Conservation (phyloP, 2,329 filamentous ascomycete genomes). For the Amylocarpus encephaloides region DNA sequence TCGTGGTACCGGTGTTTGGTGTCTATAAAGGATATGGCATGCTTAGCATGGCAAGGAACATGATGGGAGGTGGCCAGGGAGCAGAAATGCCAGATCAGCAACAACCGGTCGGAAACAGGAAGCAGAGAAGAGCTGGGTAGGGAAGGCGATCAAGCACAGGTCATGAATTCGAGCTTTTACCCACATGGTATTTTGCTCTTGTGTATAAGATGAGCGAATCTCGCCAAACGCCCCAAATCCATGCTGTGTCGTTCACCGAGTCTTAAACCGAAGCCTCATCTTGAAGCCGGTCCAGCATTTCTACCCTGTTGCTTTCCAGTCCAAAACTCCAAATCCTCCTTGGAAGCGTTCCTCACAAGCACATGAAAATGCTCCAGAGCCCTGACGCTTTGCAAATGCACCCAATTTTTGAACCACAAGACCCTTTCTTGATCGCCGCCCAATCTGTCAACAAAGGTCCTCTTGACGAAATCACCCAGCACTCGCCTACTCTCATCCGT, state of each 20-base stretch:
- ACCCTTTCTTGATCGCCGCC: constrained; percentile 44
- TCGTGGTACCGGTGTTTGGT: constrained; percentile 29
- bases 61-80: constrained; percentile 29
- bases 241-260: background rate
- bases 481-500: constrained; percentile 57
- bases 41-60: constrained; percentile 29
- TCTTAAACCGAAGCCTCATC: background rate
- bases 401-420: constrained; percentile 95
- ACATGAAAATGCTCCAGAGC: constrained; percentile 88
- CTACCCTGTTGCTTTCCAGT: constrained; percentile 28
- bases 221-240: background rate
- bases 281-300: background rate
- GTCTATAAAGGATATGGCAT: constrained; percentile 31
- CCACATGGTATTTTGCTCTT: no score
- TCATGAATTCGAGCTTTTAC: background rate
- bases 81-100: constrained; percentile 26
- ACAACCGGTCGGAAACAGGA: constrained; percentile 27
- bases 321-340: constrained; percentile 48
- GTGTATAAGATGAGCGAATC: background rate
- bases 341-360: constrained; percentile 49
- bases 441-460: constrained; percentile 58
- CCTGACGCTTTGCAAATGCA: constrained; percentile 77
- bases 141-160: background rate
- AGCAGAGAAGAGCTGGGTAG: constrained; percentile 29
- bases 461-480: constrained; percentile 64